Evolutionary conservation across 2,329 filamentous ascomycete species (phyloP).

Genomic region (Madurella mycetomatis): DNA sequence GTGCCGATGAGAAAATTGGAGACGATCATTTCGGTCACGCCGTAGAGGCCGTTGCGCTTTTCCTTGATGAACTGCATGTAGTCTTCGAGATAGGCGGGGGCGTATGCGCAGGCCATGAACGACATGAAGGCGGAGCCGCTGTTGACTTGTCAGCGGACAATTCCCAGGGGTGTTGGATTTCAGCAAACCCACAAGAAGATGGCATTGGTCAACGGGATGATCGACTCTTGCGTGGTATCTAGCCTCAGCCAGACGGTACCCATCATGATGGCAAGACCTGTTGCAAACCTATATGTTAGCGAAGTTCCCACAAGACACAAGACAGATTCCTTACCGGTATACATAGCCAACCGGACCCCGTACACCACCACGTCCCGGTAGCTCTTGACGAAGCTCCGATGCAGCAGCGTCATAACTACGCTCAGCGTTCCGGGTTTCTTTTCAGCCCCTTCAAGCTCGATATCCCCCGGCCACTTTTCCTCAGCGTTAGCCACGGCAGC

Average conservation of each 20-base stretch:
- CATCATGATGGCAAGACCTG: slow-evolving; percentile 74
- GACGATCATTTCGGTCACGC: slow-evolving; percentile 65
- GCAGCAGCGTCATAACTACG: slow-evolving; percentile 62
- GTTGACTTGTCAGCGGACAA: slow-evolving; percentile 38
- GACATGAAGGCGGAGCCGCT: slow-evolving; percentile 72
- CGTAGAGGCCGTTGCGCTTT: slow-evolving; percentile 75
- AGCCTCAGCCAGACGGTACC: slow-evolving; percentile 82
- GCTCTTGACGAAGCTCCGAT: slow-evolving; percentile 77
- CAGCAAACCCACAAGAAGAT: slow-evolving; percentile 45
- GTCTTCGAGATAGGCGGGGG: slow-evolving; percentile 79
- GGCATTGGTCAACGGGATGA: slow-evolving; percentile 78
- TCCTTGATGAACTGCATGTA: slow-evolving; percentile 70
- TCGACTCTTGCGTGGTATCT: slow-evolving; percentile 61
- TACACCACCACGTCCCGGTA: slow-evolving; percentile 82
- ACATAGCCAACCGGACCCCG: slow-evolving; percentile 78
- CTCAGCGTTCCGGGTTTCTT: slow-evolving; percentile 42
- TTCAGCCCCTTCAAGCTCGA: slow-evolving; percentile 25
- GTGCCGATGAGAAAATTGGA: slow-evolving; percentile 80
- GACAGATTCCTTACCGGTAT: slow-evolving; percentile 47
- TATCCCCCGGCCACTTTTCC: slow-evolving; percentile 21
- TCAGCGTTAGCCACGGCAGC: slow-evolving; percentile 26
- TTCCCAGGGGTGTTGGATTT: not conserved
- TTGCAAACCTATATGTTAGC: not conserved
- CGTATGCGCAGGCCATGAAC: slow-evolving; percentile 81
- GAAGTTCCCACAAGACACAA: not conserved